phyloP scores from a whole-genome alignment of 192 early-diverging fungal genomes.

The Podochytrium sp. region DNA sequence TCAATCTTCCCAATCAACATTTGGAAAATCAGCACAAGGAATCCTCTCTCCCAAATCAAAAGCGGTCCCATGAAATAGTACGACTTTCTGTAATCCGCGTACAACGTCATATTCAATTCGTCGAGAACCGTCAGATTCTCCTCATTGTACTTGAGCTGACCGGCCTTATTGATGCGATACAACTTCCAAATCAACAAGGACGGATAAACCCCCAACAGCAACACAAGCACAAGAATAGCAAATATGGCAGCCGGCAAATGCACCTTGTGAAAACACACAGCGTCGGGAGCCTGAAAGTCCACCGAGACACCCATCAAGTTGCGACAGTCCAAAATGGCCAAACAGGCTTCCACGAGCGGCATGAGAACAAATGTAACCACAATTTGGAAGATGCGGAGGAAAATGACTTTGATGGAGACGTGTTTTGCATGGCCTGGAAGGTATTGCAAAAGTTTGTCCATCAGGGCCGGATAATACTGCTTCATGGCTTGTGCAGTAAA shows the following conservation, averaged over 20 bases:
- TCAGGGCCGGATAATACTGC: background rate
- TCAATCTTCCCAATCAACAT: constrained; percentile 4
- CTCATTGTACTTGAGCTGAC: constrained; percentile 3
- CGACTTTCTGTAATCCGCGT: background rate
- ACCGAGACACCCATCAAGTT: constrained; percentile 1
- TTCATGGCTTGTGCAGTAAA: background rate
- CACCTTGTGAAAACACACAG: constrained; percentile 1
- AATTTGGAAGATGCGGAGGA: background rate
- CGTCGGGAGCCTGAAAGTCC: constrained; percentile 24
- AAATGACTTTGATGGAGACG: constrained; percentile 19
- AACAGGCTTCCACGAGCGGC: constrained; percentile 29
- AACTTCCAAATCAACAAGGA: background rate
- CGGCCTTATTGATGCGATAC: background rate
- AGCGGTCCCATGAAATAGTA: constrained; percentile 23
- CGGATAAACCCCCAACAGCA: constrained; percentile 2
- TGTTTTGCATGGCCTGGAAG: constrained; percentile 11
- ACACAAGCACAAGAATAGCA: constrained; percentile 11
- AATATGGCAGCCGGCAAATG: constrained; percentile 19
- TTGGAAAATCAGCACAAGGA: constrained; percentile 18
- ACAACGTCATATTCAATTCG: constrained; percentile 21
- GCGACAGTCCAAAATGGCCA: constrained; percentile 27
- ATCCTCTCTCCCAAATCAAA: constrained; percentile 24
- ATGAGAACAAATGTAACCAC: constrained; percentile 26
- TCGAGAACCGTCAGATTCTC: background rate
- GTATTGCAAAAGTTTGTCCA: constrained; percentile 3